Evolutionary conservation across 2,329 filamentous ascomycete species (phyloP), one percentile per base, ranked within the genome.

Genomic region (Eutypella sp.): DNA sequence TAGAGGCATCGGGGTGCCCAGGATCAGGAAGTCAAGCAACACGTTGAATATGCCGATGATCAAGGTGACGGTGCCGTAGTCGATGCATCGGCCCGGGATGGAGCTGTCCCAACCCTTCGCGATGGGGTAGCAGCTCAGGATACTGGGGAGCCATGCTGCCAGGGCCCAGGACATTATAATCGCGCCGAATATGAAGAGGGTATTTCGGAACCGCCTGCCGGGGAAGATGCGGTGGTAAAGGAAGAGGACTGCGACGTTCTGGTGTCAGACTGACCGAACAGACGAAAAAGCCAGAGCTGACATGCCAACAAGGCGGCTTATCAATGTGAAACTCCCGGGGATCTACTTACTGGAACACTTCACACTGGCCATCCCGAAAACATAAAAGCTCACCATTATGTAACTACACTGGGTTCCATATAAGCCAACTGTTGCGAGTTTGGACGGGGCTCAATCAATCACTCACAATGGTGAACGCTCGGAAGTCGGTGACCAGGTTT

Each of bases 161-260:
- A 36, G n/a, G n/a, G 33, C 33, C 33, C 33, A 41, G 16, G 40
- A 25, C 13, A 19, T 19, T n/a, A 41, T 18, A 18, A 41, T 20
- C 6, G 16, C 7, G 13, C 20, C 23, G 22, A 29, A 16, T 6
- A 19, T 15, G 16, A 29, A 19, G 7, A 41, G 40, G 5, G 31
- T 15, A 9, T 41, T 41, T 6, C 16, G 40, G 40, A 41, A 41
- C 3, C 13, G 24, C 40, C 19, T 41, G 20, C 40, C 18, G 23
- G 40, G 40, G 20, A 41, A 41, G 25, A 41, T 41, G 22, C 40
- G 40, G 7, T 41, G 40, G 40, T 41, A 41, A 6, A 29, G 40
- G 10, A 29, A 16, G 3, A 41, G 23, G 40, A 41, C 23, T n/a
- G n/a, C 11, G 36, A 38, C 10, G 15, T n/a, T 22, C 19, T 31